Conservation (phyloP, 2,329 filamentous ascomycete genomes). For the Cladophialophora bantiana region DNA sequence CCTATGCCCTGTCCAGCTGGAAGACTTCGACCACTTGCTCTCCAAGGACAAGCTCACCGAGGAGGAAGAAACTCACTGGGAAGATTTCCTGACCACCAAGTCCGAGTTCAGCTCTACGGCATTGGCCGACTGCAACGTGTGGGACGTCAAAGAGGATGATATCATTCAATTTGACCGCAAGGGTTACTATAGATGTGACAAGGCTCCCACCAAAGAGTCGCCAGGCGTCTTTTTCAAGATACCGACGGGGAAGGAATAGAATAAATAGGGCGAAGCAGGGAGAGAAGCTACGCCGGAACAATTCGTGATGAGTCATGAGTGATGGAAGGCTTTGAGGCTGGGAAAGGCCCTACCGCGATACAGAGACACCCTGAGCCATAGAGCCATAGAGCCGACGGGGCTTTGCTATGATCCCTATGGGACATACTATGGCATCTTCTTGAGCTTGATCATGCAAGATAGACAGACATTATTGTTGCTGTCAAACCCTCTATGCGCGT, state of each 20-base stretch:
- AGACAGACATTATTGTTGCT: not conserved
- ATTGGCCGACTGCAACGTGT: conserved; percentile 76
- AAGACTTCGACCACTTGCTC: conserved; percentile 94
- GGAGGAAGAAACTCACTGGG: conserved; percentile 74
- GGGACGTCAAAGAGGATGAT: conserved; percentile 76
- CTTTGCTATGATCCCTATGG: not conserved
- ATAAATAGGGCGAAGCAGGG: not conserved
- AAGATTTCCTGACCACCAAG: conserved; percentile 76
- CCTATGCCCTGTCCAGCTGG: conserved; percentile 80
- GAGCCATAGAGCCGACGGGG: not conserved
- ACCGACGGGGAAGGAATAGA: conserved; percentile 40
- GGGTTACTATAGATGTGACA: conserved; percentile 83
- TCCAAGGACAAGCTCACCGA: conserved; percentile 88
- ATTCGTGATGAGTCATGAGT: not conserved
- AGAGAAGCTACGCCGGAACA: not conserved
- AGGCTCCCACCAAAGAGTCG: conserved; percentile 39
- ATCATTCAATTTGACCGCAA: conserved; percentile 89
- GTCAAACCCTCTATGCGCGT: not conserved
- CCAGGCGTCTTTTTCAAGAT: conserved; percentile 41
- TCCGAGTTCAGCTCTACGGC: conserved; percentile 75
- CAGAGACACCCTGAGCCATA: not conserved
- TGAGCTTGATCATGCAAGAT: not conserved
- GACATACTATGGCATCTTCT: not conserved
- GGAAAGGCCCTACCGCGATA: not conserved
- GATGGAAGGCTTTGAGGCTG: not conserved